Percentiles rank a stretch among this genome's conserved stretches.
phyloP scores from a whole-genome alignment of 2,329 filamentous ascomycete species.

The Arthrinium puccinioides region DNA sequence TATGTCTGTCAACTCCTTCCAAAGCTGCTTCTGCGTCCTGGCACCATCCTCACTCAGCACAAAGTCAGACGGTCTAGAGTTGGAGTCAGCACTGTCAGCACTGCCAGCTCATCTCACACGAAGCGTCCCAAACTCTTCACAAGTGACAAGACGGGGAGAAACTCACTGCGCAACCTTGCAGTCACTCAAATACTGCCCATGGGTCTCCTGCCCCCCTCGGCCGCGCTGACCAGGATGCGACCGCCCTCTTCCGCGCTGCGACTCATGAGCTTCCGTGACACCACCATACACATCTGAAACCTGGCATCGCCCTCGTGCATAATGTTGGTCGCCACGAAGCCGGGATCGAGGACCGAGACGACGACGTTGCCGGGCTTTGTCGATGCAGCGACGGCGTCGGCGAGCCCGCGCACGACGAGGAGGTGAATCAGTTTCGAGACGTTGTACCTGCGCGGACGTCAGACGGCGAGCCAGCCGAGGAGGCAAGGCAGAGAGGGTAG shows the following conservation, averaged over 20 bases:
- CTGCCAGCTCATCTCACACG: background rate
- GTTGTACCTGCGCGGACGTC: slow-evolving; percentile 5
- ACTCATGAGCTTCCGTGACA: slow-evolving; percentile 6
- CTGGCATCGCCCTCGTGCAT: slow-evolving; percentile 5
- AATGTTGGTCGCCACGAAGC: slow-evolving; percentile 7
- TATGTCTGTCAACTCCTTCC: slow-evolving; percentile 3
- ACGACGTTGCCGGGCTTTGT: slow-evolving; percentile 7
- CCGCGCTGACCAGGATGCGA: slow-evolving; percentile 9
- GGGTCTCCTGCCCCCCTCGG: slow-evolving; percentile 7
- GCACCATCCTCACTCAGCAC: slow-evolving; percentile 5
- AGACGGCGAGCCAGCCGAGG: background rate
- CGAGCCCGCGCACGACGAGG: slow-evolving; percentile 7
- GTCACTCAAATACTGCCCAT: slow-evolving; percentile 11
- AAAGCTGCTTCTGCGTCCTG: slow-evolving; percentile 6
- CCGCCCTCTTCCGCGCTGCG: slow-evolving; percentile 8
- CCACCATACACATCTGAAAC: background rate
- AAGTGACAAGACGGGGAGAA: background rate
- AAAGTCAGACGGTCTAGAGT: slow-evolving; percentile 5
- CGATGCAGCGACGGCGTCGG: slow-evolving; percentile 2
- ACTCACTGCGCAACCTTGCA: slow-evolving; percentile 10
- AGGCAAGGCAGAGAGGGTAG: too few relatives aligned
- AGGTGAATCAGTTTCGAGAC: slow-evolving; percentile 10
- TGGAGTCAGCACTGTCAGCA: background rate
- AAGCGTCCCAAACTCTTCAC: too few relatives aligned
- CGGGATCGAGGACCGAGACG: slow-evolving; percentile 7